Evolutionary conservation across 1,284 basidiomycete species (phyloP), one percentile per base, ranked within the genome.

Genomic region (Microbotryum silenes-acaulis): DNA sequence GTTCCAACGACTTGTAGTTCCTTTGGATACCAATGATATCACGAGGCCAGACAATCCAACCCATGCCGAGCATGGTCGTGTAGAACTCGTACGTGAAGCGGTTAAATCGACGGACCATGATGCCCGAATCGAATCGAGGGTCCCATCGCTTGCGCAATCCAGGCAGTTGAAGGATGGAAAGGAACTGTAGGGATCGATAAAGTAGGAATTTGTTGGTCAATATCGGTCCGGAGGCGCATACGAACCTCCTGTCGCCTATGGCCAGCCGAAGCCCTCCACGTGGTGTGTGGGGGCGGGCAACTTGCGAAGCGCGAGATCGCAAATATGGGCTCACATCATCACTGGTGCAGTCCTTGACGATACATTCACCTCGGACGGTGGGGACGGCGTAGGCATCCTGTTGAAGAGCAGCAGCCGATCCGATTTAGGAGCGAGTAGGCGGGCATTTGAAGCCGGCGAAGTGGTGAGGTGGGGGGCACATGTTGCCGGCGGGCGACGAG

Each of bases 101-200:
- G 21, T 56, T 46, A 49, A 54, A 62, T 9, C 59, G 56, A 4
- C 54, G 31, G 33, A 68, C 45, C 49, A 63, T 61, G 52, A 58
- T 52, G 3, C 66, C 66, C 4, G 31, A 20, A 25, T 63, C 54
- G 49, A 65, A 63, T 8, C 66, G 56, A 6, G 44, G 18, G 25
- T 68, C 66, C 66, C 66, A 68, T 16, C 56, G 46, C 44, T 62
- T 65, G 25, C 66, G 54, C 59, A 66, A 47, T 0, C 61, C 64
- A 2, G 62, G 61, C 0, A 65, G 61, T 21, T 59, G 61, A 16
- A 68, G 50, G 4, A 61, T 50, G n/a, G 54, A 57, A 23, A 68
- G 60, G 44, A 68, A 60, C 61, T 63, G 44, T 1, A 9, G 6
- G 42, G 21, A 10, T 16, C 6, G 31, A 16, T 4, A 42, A 18